Conservation (phyloP, 331 rosid genomes). For the Acacia pycnantha region DNA sequence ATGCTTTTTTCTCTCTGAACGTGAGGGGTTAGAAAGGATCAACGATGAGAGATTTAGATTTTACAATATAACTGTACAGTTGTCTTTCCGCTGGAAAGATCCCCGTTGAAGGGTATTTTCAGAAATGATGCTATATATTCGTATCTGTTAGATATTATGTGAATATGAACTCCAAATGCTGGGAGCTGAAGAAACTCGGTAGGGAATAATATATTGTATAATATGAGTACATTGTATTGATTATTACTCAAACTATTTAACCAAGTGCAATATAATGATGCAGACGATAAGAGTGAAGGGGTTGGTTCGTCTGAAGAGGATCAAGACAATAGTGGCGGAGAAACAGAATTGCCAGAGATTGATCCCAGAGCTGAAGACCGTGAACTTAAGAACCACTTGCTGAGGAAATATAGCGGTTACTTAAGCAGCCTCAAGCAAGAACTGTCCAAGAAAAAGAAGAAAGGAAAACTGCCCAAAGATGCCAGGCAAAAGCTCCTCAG, state of each 20-base stretch:
- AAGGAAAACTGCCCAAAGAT: constrained; percentile 84
- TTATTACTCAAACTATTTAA: neutral
- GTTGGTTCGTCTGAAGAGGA: constrained; percentile 80
- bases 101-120: neutral
- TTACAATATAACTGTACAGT: neutral
- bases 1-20: neutral
- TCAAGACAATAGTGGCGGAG: constrained; percentile 75
- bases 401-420: constrained; percentile 81
- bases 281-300: constrained; percentile 75
- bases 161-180: neutral
- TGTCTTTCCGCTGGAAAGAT: neutral
- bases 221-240: neutral
- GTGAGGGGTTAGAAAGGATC: neutral
- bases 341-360: constrained; percentile 65
- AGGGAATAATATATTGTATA: neutral
- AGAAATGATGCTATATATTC: neutral
- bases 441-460: constrained; percentile 87
- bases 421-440: constrained; percentile 91
- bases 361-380: constrained; percentile 87
- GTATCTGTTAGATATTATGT: neutral
- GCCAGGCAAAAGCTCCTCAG: constrained; percentile 85
- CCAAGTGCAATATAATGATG: neutral
- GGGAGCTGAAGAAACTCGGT: neutral
- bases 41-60: neutral
- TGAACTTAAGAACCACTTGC: constrained; percentile 75